Evolutionary conservation across 352 stramenopile genomes (phyloP).

Genomic region (Globisporangium alternatum): DNA sequence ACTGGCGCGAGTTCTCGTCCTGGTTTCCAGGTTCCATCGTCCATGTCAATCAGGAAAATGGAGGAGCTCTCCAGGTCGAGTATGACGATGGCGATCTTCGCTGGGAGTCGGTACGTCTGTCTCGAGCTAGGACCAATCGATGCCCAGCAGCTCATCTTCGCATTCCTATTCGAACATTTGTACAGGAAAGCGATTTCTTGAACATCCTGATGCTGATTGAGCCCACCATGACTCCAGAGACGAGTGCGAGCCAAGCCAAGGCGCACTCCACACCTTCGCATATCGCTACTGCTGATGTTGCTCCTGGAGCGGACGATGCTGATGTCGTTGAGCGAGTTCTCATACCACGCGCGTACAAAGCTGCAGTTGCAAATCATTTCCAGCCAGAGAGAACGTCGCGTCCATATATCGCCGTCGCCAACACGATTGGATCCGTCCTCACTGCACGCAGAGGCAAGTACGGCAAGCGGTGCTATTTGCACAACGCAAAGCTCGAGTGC

Average conservation of each 20-base stretch:
- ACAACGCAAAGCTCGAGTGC: conserved; percentile 14
- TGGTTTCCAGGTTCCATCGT: conserved; percentile 44
- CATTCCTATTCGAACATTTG: neutral
- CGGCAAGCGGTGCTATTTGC: conserved; percentile 23
- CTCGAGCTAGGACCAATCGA: neutral
- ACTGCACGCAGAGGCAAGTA: conserved; percentile 20
- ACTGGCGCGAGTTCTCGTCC: conserved; percentile 33
- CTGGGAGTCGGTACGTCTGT: conserved; percentile 33
- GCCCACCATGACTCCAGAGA: neutral
- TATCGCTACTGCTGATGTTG: neutral
- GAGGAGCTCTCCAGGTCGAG: conserved; percentile 25
- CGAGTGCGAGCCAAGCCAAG: neutral
- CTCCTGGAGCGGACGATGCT: neutral
- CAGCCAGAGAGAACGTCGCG: conserved; percentile 33
- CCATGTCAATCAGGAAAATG: conserved; percentile 3
- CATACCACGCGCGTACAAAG: conserved; percentile 32
- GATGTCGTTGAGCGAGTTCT: conserved; percentile 22
- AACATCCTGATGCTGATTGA: conserved; percentile 29
- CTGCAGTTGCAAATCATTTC: conserved; percentile 32
- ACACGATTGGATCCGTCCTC: conserved; percentile 36
- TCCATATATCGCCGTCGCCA: conserved; percentile 29
- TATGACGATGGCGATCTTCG: conserved; percentile 54
- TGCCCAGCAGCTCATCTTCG: neutral
- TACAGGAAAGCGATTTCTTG: conserved; percentile 29
- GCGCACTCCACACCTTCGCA: neutral